These are phyloP conservation scores for Talaromyces islandicus DNA, from an alignment of 2,329 filamentous ascomycete genomes.

Conservation along the genomic window DNA sequence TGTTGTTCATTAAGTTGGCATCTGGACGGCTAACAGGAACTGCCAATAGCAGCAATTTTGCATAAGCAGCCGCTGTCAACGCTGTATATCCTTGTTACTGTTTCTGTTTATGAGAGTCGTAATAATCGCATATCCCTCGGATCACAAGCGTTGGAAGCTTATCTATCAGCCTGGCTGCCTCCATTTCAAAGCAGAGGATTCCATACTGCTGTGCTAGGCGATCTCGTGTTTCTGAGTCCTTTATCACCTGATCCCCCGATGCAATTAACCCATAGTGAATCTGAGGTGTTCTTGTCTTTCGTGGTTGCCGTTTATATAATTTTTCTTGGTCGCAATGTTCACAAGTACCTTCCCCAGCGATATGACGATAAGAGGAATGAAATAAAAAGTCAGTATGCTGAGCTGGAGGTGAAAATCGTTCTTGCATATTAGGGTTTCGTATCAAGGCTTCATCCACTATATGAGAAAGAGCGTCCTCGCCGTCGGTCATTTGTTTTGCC, in stretches of 20 bases:
- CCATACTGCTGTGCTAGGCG: not conserved
- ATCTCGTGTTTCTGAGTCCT: not conserved
- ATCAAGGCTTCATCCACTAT: conserved; percentile 4
- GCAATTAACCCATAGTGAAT: not conserved
- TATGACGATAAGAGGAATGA: not conserved
- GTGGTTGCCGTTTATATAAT: not conserved
- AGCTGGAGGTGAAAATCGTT: not conserved
- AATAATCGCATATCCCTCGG: conserved; percentile 33
- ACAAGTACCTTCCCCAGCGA: not conserved
- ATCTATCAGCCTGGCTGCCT: conserved; percentile 20
- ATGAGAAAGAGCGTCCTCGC: not conserved
- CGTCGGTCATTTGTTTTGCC: not conserved
- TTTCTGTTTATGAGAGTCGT: conserved; percentile 31
- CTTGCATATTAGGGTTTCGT: conserved; percentile 1
- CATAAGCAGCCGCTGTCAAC: conserved; percentile 20
- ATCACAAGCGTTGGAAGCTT: conserved; percentile 31
- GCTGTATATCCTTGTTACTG: conserved; percentile 29
- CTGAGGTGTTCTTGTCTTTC: not conserved
- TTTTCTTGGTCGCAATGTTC: not conserved
- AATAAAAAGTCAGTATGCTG: not conserved
- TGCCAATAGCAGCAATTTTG: conserved; percentile 6
- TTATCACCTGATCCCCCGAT: not conserved
- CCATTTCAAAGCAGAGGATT: conserved; percentile 17
- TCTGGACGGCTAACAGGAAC: not conserved
- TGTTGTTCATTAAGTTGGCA: not conserved